These are phyloP conservation scores for Phaseolus lunatus DNA, from an alignment of 306 rosid genomes.

Conservation along the genomic window DNA sequence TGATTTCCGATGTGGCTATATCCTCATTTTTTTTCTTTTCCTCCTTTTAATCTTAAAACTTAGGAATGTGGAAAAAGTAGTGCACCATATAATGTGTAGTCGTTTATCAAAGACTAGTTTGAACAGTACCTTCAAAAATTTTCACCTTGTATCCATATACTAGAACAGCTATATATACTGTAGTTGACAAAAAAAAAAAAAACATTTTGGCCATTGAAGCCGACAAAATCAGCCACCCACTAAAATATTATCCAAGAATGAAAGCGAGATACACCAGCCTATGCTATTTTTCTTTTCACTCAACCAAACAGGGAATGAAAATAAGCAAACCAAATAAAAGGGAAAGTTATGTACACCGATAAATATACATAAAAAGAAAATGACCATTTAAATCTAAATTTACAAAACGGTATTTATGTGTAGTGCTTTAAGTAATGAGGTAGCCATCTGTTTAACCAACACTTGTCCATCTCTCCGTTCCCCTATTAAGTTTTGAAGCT, in stretches of 20 bases:
- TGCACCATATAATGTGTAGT: too few relatives aligned
- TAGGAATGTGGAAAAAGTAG: too few relatives aligned
- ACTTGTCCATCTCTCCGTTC: constrained; percentile 98
- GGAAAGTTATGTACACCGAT: constrained; percentile 48
- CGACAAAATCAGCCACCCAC: constrained; percentile 33
- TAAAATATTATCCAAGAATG: constrained; percentile 12
- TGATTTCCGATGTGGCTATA: too few relatives aligned
- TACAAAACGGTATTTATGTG: constrained; percentile 97
- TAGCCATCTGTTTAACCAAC: constrained; percentile 99
- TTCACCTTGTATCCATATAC: not conserved
- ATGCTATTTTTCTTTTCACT: constrained; percentile 34
- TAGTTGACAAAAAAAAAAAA: not conserved
- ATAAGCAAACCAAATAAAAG: constrained; percentile 40
- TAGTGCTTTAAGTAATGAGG: constrained; percentile 93
- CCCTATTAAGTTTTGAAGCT: constrained; percentile 92
- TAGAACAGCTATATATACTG: not conserved
- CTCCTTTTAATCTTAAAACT: too few relatives aligned
- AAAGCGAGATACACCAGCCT: constrained; percentile 16
- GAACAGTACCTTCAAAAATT: not conserved
- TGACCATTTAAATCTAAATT: constrained; percentile 39
- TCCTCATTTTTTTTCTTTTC: too few relatives aligned
- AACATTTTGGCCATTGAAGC: constrained; percentile 24
- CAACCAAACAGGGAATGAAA: constrained; percentile 33
- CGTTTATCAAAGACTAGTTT: not conserved
- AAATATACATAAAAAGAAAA: constrained; percentile 38